These are phyloP conservation scores for Aurinia saxatilis DNA, from an alignment of 345 rosid genomes.

Conservation along the genomic window DNA sequence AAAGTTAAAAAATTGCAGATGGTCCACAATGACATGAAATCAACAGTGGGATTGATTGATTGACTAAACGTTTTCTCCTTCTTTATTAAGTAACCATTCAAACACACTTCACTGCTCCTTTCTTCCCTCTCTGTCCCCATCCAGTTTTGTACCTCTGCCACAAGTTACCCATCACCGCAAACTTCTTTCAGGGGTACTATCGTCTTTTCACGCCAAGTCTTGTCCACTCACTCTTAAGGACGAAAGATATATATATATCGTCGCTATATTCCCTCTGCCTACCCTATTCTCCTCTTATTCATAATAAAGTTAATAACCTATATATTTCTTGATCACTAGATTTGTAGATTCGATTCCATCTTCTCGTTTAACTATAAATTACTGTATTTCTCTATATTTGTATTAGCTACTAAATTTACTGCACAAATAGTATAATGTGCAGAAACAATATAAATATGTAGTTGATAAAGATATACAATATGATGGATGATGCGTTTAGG, in stretches of 20 bases:
- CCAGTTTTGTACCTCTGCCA: constrained; percentile 25
- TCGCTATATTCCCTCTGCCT: constrained; percentile 20
- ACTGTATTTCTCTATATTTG: constrained; percentile 11
- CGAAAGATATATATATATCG: constrained; percentile 16
- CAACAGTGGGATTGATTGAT: constrained; percentile 29
- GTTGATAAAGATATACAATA: too few relatives aligned
- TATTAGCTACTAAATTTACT: not conserved
- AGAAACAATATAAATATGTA: not conserved
- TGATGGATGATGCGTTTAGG: too few relatives aligned
- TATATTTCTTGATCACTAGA: constrained; percentile 3
- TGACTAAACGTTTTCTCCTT: constrained; percentile 27
- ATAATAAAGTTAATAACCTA: not conserved
- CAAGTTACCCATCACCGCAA: constrained; percentile 23
- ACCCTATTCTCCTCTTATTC: constrained; percentile 13
- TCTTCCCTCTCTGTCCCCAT: constrained; percentile 27
- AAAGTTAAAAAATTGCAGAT: not conserved
- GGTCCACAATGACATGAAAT: constrained; percentile 26
- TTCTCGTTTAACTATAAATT: constrained; percentile 6
- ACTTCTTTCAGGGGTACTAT: constrained; percentile 24
- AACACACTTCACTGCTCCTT: constrained; percentile 25
- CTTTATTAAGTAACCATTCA: constrained; percentile 29
- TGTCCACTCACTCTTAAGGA: constrained; percentile 43
- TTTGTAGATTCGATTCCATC: constrained; percentile 7
- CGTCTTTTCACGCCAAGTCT: constrained; percentile 36
- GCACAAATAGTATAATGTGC: not conserved